Conservation (phyloP, 768 basidiomycete species). For the Auriscalpium microsporum region DNA sequence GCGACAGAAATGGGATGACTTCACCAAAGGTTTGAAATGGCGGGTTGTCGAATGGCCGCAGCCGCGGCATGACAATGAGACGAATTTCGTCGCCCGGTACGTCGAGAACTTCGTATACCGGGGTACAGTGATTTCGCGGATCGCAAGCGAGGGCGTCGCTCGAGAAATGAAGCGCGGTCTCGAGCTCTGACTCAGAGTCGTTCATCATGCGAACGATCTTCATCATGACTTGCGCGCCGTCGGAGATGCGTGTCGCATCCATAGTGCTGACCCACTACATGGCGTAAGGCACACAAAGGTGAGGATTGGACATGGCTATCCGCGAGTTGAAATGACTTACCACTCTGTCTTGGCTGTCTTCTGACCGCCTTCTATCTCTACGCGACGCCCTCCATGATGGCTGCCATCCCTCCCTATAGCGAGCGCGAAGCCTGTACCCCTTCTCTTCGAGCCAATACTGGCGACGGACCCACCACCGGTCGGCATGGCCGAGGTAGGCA, state of each 20-base stretch:
- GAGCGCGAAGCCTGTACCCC: no score
- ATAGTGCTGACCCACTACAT: background rate
- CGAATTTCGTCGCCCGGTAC: slow-evolving; percentile 10
- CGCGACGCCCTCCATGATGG: no score
- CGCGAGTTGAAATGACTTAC: no score
- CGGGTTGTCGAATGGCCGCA: slow-evolving; percentile 21
- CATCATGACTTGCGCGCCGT: background rate
- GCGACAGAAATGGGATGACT: slow-evolving; percentile 24
- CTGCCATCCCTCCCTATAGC: no score
- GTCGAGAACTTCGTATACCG: slow-evolving; percentile 17
- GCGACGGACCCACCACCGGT: no score
- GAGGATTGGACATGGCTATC: no score
- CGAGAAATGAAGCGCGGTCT: slow-evolving; percentile 4
- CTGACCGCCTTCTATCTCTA: no score
- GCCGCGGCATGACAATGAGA: slow-evolving; percentile 26
- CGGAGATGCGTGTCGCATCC: slow-evolving; percentile 8
- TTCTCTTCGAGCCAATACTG: no score
- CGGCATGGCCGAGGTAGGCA: no score
- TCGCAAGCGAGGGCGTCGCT: slow-evolving; percentile 15
- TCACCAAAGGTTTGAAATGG: slow-evolving; percentile 28
- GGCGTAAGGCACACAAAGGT: no score
- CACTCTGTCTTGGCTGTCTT: no score
- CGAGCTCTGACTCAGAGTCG: slow-evolving; percentile 4
- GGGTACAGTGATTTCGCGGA: slow-evolving; percentile 21
- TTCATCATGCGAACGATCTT: background rate